These are phyloP conservation scores for Apiotrichum siamense DNA, from an alignment of 1,284 basidiomycete genomes.

Conservation along the genomic window DNA sequence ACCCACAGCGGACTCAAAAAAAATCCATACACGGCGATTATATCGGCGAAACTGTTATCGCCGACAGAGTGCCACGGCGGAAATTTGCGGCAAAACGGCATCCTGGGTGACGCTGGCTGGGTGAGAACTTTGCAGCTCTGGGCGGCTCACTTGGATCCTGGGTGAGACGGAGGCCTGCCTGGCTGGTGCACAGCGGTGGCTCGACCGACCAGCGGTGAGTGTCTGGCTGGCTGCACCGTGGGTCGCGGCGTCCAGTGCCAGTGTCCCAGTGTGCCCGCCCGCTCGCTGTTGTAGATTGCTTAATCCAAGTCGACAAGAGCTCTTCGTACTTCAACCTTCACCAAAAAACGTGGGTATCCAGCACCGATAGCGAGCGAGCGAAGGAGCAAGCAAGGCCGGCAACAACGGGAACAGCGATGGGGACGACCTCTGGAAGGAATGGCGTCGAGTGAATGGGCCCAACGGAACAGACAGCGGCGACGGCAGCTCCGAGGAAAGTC, in stretches of 20 bases:
- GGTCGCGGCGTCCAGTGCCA: too few species aligned
- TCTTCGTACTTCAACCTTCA: slow-evolving; percentile 1
- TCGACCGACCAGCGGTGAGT: too few species aligned
- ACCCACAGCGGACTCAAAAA: not conserved
- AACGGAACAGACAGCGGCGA: not conserved
- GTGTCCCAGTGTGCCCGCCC: too few species aligned
- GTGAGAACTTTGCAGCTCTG: not conserved
- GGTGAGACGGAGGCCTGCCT: too few species aligned
- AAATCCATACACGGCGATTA: not conserved
- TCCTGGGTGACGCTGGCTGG: not conserved
- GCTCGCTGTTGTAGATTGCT: not conserved
- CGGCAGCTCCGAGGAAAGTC: not conserved
- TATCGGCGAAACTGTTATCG: not conserved
- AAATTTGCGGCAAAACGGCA: not conserved
- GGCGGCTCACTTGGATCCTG: too few species aligned
- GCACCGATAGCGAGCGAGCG: not conserved
- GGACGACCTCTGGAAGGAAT: not conserved
- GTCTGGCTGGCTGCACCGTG: too few species aligned
- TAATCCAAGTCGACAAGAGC: not conserved
- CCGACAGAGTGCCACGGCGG: not conserved
- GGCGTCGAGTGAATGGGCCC: not conserved
- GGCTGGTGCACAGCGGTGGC: too few species aligned
- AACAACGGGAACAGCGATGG: not conserved
- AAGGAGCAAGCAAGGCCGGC: not conserved
- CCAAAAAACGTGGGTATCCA: slow-evolving; percentile 6